Evolutionary conservation across 2,329 filamentous ascomycete species (phyloP), one percentile per base, ranked within the genome.

Genomic region (Aureobasidium namibiae): DNA sequence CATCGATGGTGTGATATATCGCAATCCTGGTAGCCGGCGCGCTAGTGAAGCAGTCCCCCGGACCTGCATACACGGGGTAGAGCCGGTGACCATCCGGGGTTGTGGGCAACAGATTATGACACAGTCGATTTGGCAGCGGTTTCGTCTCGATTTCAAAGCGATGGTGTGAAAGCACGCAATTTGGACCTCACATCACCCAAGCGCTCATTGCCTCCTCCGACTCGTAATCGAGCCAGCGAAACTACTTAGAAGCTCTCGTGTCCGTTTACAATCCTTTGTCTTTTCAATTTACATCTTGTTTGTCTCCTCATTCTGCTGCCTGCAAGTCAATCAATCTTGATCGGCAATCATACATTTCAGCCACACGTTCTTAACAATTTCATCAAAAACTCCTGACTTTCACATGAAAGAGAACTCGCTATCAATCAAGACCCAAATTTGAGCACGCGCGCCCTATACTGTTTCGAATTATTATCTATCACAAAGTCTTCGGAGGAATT

Each of bases 111-210:
- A 41, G 16, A 36, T 29, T 18, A 39, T 29, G 34, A 52, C 48
- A 39, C 48, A 18, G 48, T 39, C 34, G 23, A 39, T 9, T 41
- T 26, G n/a, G n/a, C 24, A 31, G 23, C n/a, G 33, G 4, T 36
- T 13, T 36, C 50, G 31, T 56, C 52, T 56, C 52, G 52, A 45
- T 44, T 56, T 34, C 39, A 56, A 56, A 56, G 36, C 52, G 54
- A 48, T 57, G 54, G 54, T 57, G 54, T 38, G 26, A 57, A 23
- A 57, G 41, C 54, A 57, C 54, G 54, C 54, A 46, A 57, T 57
- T 46, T 16, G 7, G 18, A 26, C 10, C 42, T 36, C 53, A 24
- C 52, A 56, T 45, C 52, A 45, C 21, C 13, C 42, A 16, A 13
- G n/a, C 3, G 14, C n/a, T 14, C 24, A 42, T 54, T 14, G 39